These are phyloP conservation scores for Cardamine chenopodiifolia DNA, from an alignment of 345 rosid genomes.

Conservation along the genomic window DNA sequence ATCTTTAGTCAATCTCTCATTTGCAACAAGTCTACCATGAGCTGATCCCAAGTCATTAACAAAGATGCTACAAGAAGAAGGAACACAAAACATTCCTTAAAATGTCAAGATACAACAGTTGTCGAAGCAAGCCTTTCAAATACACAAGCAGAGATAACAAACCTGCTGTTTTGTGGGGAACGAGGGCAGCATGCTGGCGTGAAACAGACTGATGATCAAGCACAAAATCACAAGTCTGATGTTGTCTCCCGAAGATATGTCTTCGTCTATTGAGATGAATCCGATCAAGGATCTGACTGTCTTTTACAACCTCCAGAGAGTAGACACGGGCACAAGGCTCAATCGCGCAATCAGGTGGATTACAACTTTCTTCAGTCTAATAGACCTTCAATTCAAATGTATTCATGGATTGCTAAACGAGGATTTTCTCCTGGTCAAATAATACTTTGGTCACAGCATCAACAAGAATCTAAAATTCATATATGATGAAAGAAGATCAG, in stretches of 20 bases:
- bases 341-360: conserved; percentile 40
- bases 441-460: background rate
- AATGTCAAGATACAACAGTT: background rate
- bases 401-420: background rate
- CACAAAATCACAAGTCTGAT: conserved; percentile 79
- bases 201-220: conserved; percentile 42
- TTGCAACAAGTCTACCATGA: conserved; percentile 90
- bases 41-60: conserved; percentile 92
- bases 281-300: conserved; percentile 78
- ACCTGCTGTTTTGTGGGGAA: conserved; percentile 37
- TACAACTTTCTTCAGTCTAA: background rate
- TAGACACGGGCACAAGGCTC: conserved; percentile 87
- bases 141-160: conserved; percentile 9
- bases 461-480: conserved; percentile 16
- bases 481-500: background rate
- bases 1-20: conserved; percentile 78
- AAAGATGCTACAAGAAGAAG: conserved; percentile 54
- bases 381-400: background rate
- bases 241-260: conserved; percentile 88
- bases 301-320: conserved; percentile 87
- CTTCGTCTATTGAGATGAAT: conserved; percentile 72
- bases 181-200: conserved; percentile 66
- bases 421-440: background rate
- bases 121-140: background rate
- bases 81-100: background rate